Evolutionary conservation across 345 rosid genomes (phyloP).

Genomic region (Gynandropsis gynandra): DNA sequence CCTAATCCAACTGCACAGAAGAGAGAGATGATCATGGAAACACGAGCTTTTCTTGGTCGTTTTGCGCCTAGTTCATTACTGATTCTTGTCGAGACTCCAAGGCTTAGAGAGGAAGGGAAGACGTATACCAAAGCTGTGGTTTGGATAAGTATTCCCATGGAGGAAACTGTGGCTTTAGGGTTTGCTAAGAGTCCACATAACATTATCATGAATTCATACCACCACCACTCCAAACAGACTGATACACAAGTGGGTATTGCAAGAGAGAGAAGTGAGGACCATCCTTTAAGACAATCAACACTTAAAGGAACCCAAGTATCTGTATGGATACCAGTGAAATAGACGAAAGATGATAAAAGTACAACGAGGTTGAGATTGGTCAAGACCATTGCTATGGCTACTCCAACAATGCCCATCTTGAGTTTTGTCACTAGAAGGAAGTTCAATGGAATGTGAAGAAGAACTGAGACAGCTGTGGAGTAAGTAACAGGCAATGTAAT

Average conservation of each 20-base stretch:
- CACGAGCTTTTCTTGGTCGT: conserved; percentile 70
- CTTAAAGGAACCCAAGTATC: conserved; percentile 83
- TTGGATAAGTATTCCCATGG: conserved; percentile 95
- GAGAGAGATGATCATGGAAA: conserved; percentile 68
- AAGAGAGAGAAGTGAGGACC: conserved; percentile 80
- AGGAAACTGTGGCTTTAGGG: conserved; percentile 86
- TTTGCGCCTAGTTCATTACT: conserved; percentile 92
- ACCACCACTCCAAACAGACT: conserved; percentile 99
- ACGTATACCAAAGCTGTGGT: conserved; percentile 84
- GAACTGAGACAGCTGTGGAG: conserved; percentile 78
- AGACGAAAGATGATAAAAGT: conserved; percentile 53
- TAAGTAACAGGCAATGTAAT: conserved; percentile 81
- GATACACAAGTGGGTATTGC: conserved; percentile 88
- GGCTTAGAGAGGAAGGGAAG: conserved; percentile 84
- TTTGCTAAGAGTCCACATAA: conserved; percentile 70
- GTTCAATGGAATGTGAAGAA: conserved; percentile 76
- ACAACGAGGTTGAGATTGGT: conserved; percentile 79
- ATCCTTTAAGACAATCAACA: conserved; percentile 64
- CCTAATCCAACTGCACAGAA: conserved; percentile 52
- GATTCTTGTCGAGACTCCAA: conserved; percentile 84
- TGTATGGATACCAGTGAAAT: conserved; percentile 61
- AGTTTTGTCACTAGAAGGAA: conserved; percentile 65
- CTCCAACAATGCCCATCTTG: conserved; percentile 81
- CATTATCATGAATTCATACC: conserved; percentile 97
- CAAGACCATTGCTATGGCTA: conserved; percentile 82